Base-by-base conservation (phyloP, 2,329 filamentous ascomycete genomes). In the Exophiala mesophila region DNA sequence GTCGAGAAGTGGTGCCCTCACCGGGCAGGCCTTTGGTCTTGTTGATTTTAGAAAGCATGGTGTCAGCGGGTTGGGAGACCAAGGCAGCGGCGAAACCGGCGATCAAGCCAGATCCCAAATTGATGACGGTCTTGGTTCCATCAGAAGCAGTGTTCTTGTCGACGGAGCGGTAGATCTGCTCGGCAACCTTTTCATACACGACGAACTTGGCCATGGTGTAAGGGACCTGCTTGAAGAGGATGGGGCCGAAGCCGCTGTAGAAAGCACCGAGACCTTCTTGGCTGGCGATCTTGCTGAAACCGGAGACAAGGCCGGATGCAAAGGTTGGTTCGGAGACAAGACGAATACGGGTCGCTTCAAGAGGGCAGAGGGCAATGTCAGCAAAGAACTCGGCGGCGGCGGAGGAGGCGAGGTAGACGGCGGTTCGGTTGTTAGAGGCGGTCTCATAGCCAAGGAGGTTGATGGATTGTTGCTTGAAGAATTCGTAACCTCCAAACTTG, bases 181-280 rank as follows among this genome's bases (percentile, higher is more conserved):
- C 87, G 59, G 80, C 73, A 59, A 88, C 84, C 78, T 90, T 90
- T 74, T 94, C 87, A 78, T 80, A 92, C 60, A 89, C 87, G 69
- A 90, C 87, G 74, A 94, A 94, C 77, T 94, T 94, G 78, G 87
- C 76, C 83, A 92, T 89, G 68, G 87, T 94, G 76, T 94, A 94
- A 55, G 87, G 87, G 59, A 94, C 82, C 77, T 92, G 86, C 70
- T 90, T 89, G 70, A 88, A 87, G 57, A 87, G 72, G 58, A 89
- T 88, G 58, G 85, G 85, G 52, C 88, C 88, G 74, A 94, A 94
- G 62, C 87, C 87, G 61, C 84, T 85, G 76, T 94, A 94, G 78
- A 94, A 89, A 63, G 84, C 85, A 64, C 82, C 83, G 52, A 89
- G 19, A 74, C 87, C 87, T 76, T 94, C 87, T 57, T 76, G 82